Evolutionary conservation across 177 flowering plant species (phyloP), one percentile per base, ranked within the genome.

Genomic region (Vitis hybrid): DNA sequence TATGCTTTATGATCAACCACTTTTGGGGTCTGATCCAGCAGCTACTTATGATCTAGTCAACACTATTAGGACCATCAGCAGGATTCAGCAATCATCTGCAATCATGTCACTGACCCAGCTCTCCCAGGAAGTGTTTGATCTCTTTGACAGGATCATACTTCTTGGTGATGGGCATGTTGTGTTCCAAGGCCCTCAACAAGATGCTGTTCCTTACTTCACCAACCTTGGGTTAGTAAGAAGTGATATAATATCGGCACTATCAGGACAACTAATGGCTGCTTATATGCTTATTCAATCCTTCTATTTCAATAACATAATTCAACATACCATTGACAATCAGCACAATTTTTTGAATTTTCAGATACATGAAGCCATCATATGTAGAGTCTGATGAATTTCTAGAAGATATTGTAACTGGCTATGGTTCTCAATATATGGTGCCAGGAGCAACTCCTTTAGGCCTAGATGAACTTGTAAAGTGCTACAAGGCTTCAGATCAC

Each of bases 1-100:
- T 51, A 72, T 75, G 78, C 64, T 75, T 22, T 78, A 78, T 51
- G 81, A 78, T 66, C 81, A 78, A 48, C 81, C 81, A 72, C 55
- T 75, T 65, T 65, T 73, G 2, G 76, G 78, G 26, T 78, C 78
- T 19, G 76, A 78, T 48, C 65, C 59, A 22, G 72, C 67, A 4
- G 62, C 72, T 52, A 74, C 77, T 5, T 77, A 77, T 64, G 75
- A 71, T 56, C 65, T 72, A 9, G 81, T 78, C n/a, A 72, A 75
- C 62, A 72, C 73, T 15, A 31, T 78, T 29, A 53, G 74, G 26
- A 75, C 74, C 50, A 74, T 72, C 19, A 68, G 81, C 69, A 72
- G 78, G 69, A 78, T 75, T 67, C 78, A 75, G 59, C 78, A 78
- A 61, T 77, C 80, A 22, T 77, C 77, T 2, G 80, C 75, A 2